phyloP scores from a whole-genome alignment of 116 monocot genomes.

The Dioscorea cayenensis region DNA sequence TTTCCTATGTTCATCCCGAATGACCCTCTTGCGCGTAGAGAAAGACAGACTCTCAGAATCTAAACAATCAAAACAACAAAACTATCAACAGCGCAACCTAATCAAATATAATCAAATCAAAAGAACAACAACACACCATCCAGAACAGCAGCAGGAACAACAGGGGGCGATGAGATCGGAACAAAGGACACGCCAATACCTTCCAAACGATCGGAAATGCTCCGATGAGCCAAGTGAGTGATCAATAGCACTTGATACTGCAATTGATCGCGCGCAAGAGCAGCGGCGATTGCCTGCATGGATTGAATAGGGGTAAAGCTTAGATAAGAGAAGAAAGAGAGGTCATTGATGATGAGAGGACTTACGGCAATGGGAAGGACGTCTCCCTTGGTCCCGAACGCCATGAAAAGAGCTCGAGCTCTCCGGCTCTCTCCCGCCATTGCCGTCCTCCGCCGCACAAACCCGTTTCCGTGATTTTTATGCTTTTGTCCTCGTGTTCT shows the following conservation, averaged over 20 bases:
- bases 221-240: conserved; percentile 72
- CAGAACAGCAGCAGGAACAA: conserved; percentile 34
- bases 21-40: conserved; percentile 29
- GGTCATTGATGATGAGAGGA: background rate
- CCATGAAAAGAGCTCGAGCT: conserved; percentile 90
- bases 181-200: conserved; percentile 39
- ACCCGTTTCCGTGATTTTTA: too few species aligned
- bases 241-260: conserved; percentile 55
- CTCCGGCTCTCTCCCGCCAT: background rate
- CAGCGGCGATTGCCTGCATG: conserved; percentile 67
- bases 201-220: conserved; percentile 25
- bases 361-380: conserved; percentile 80
- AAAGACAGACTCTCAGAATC: conserved; percentile 27
- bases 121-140: conserved; percentile 17
- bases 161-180: conserved; percentile 58
- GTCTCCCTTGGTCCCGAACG: conserved; percentile 91
- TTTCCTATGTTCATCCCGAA: conserved; percentile 47
- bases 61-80: conserved; percentile 9
- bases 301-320: background rate
- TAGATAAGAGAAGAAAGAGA: background rate
- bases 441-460: background rate
- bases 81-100: background rate
- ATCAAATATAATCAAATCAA: background rate
- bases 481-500: too few species aligned
- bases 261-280: conserved; percentile 52